Evolutionary conservation across 2,329 filamentous ascomycete genomes (phyloP), one percentile per base, ranked within the genome.

Genomic region (Scopulariopsis brevicaulis): DNA sequence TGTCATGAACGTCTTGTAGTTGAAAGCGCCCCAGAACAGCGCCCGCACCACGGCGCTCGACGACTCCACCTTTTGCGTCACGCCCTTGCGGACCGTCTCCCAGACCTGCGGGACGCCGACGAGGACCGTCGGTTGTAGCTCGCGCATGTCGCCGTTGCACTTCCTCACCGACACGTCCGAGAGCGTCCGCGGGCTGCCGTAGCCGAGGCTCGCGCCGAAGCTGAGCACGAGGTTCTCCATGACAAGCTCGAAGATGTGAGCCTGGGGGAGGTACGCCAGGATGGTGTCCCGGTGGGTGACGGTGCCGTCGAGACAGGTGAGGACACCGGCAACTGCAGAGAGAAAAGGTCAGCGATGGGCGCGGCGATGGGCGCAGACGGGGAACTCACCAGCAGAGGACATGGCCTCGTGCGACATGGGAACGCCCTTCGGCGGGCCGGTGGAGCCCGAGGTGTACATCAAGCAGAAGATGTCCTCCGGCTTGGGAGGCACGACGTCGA

Each of bases 21-120:
- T 75, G 64, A 81, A 77, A 24, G 83, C 83, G 40, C 77, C 77
- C 83, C 82, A 86, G 79, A 99, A 99, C 61, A 97, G 73, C 65
- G 86, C 85, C 72, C 79, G 85, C 59, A 86, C 80, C 50, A 97
- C 59, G n/a, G 80, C 71, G 66, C 85, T 85, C 61, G 87, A 81
- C 59, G 80, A 76, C 68, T 89, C 86, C 60, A 97, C 85, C 72
- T 91, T 90, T 65, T 77, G 74, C 62, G 93, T 77, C 66, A 99
- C 89, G 58, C 94, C 94, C 78, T 99, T 99, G 78, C 91, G 93
- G 66, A 99, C 87, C 1, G 90, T 92, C 74, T 99, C 94, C 92
- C 93, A 99, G 35, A 99, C 87, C 59, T 95, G 92, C 1, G 94
- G 94, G 3, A 99, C 94, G 70, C 94, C 94, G 46, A 96, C 88